Evolutionary conservation across 202 grass and related monocot genomes (phyloP), one percentile per base, ranked within the genome.

Genomic region (Tripidium arundinaceum): DNA sequence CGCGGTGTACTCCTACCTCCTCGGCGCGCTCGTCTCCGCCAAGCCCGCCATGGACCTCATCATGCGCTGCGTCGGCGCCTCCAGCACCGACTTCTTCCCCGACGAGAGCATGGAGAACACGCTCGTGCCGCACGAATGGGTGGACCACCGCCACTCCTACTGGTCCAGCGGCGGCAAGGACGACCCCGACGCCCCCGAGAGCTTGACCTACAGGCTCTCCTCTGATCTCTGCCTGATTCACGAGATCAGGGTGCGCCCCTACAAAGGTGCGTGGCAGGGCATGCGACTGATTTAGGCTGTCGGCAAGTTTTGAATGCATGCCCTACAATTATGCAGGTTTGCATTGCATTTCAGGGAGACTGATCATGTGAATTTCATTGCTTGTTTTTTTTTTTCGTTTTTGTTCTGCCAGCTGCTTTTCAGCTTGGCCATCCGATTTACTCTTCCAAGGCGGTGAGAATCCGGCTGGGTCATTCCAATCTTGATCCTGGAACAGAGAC

Each of bases 1-100:
- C 78, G 86, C 67, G 60, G 85, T 85, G 0, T 97, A 90, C 85
- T 77, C 83, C 18, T 74, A 70, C 88, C 82, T 97, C 63, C 19
- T 31, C 33, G 71, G 74, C 43, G 83, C 81, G n/a, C 68, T 98
- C 74, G 25, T 72, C 57, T 78, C 92, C 29, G 26, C 31, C 45
- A 50, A 41, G 2, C 83, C 84, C 59, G 28, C 78, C 74, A n/a
- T 8, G 29, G 83, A 87, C 61, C 91, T 86, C 86, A 90, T 98
- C 89, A 77, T 75, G 19, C 50, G 60, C 26, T 78, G 88, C 78
- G 74, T 95, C 68, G 85, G 86, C 70, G 92, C 96, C 65, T 95
- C 96, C 40, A 95, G 84, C 86, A 98, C 92, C 62, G 96, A 98
- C 79, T 68, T 83, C 54, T 95, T 86, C 84, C 92, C 90, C 16